A percentile compares a stretch with the other conserved stretches of the same genome.
Conservation (phyloP, 108 stramenopile species). For the Cyclotella choctawhatcheeana region DNA sequence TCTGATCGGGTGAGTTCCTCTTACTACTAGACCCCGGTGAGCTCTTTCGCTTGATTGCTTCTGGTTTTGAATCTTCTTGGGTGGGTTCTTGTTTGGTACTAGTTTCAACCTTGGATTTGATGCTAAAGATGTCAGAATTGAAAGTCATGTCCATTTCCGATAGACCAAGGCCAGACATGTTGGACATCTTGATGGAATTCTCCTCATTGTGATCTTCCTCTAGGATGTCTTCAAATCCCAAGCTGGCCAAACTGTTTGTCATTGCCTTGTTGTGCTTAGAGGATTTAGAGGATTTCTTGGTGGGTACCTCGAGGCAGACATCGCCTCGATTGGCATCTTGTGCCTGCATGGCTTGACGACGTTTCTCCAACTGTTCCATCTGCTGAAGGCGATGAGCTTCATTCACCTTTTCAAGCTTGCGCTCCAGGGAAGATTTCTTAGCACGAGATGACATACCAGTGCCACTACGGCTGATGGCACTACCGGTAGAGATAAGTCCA, state of each 20-base stretch:
- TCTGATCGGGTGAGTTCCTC: not conserved
- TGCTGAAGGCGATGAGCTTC: constrained; percentile 37
- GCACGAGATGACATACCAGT: constrained; percentile 13
- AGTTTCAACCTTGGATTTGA: constrained; percentile 21
- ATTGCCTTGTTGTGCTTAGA: constrained; percentile 2
- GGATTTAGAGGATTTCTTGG: constrained; percentile 1
- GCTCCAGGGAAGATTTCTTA: constrained; percentile 39
- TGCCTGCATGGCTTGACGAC: constrained; percentile 2
- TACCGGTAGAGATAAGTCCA: constrained; percentile 24
- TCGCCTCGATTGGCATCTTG: not conserved
- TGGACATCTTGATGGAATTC: constrained; percentile 29
- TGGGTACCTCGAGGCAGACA: constrained; percentile 14
- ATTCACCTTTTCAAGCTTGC: constrained; percentile 49
- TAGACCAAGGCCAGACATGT: constrained; percentile 33
- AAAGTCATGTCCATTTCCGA: constrained; percentile 45
- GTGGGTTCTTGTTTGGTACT: not conserved
- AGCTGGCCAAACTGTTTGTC: constrained; percentile 21
- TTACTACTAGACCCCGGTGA: constrained; percentile 5
- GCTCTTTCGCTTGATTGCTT: constrained; percentile 4
- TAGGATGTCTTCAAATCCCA: constrained; percentile 40
- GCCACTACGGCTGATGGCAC: constrained; percentile 11
- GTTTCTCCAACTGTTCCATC: constrained; percentile 28
- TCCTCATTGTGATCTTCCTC: constrained; percentile 34
- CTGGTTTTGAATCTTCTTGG: not conserved
- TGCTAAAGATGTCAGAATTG: constrained; percentile 30